These are phyloP conservation scores for Talaromyces sp. DNA, from an alignment of 2,329 filamentous ascomycete species.

Conservation along the genomic window DNA sequence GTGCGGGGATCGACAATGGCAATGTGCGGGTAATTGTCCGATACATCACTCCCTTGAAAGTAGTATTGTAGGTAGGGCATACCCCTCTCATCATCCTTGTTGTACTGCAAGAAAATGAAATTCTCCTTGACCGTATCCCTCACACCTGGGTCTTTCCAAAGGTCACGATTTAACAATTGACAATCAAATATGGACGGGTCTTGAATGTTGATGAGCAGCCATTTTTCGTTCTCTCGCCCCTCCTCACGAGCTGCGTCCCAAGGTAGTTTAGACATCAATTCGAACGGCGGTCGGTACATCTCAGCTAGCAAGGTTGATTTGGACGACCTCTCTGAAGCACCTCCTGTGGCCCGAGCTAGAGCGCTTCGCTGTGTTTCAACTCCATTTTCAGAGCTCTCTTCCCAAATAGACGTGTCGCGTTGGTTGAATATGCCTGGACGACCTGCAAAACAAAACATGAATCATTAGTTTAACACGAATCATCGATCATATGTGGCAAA, in stretches of 20 bases:
- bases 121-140: slow-evolving; percentile 79
- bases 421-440: slow-evolving; percentile 67
- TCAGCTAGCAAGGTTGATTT: slow-evolving; percentile 80
- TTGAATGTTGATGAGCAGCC: slow-evolving; percentile 93
- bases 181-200: slow-evolving; percentile 92
- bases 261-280: slow-evolving; percentile 72
- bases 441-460: slow-evolving; percentile 21
- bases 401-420: slow-evolving; percentile 54
- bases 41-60: slow-evolving; percentile 70
- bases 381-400: slow-evolving; percentile 45
- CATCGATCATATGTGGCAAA: neutral
- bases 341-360: slow-evolving; percentile 59
- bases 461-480: neutral
- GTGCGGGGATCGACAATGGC: slow-evolving; percentile 93
- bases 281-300: slow-evolving; percentile 86
- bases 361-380: slow-evolving; percentile 41
- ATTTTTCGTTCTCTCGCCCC: slow-evolving; percentile 84
- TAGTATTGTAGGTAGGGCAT: slow-evolving; percentile 86
- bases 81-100: slow-evolving; percentile 74
- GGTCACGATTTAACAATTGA: slow-evolving; percentile 85
- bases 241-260: slow-evolving; percentile 81
- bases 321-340: slow-evolving; percentile 58
- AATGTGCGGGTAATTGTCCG: slow-evolving; percentile 92
- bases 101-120: slow-evolving; percentile 93
- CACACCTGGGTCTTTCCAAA: slow-evolving; percentile 85